Base-by-base conservation (phyloP, 192 early-diverging fungal genomes). In the Podila verticillata region DNA sequence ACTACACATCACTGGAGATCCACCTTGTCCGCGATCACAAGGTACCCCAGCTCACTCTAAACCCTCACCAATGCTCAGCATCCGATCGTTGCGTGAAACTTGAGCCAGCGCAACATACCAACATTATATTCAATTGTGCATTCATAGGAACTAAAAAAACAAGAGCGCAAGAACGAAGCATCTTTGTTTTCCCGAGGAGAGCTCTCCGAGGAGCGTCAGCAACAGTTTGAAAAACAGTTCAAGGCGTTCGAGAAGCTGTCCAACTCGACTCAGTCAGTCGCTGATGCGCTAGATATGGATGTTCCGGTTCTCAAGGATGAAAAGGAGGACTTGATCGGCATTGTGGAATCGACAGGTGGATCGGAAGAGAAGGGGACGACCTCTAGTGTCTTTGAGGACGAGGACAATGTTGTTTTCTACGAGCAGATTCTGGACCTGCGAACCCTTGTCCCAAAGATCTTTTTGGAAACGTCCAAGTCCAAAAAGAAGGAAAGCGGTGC, bases 401-500 rank as follows among this genome's bases (percentile, higher is more conserved):
- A 99, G 29, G 97, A 99, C 48, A 91, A 92, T 29, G 88, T 92
- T 54, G 82, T 85, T 56, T 98, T 99, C 80, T 99, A 99, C 73
- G 95, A 98, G 71, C 85, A 91, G 35, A 66, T 99, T 6, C 75
- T 94, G 36, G 93, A 98, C 73, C 84, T 99, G 35, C 83, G 87
- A 63, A 85, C 91, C 12, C 79, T 91, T 15, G 93, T 99, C 13
- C 98, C 98, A 19, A 91, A 88, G 20, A 86, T 96, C 19, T 89
- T 99, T 66, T 86, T 99, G 12, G 91, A 88, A 44, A 58, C 79
- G 15, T 74, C 81, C n/a, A 73, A 84, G 36, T 84, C 82, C 30
- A 86, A 83, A 51, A 83, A 82, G 61, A 78, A 77, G 24, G 80
- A 77, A 0, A 61, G 61, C 10, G 61, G 47, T 3, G 56, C 47